phyloP scores from a whole-genome alignment of 176 grass and related monocot species.

The Tillandsia leiboldiana region DNA sequence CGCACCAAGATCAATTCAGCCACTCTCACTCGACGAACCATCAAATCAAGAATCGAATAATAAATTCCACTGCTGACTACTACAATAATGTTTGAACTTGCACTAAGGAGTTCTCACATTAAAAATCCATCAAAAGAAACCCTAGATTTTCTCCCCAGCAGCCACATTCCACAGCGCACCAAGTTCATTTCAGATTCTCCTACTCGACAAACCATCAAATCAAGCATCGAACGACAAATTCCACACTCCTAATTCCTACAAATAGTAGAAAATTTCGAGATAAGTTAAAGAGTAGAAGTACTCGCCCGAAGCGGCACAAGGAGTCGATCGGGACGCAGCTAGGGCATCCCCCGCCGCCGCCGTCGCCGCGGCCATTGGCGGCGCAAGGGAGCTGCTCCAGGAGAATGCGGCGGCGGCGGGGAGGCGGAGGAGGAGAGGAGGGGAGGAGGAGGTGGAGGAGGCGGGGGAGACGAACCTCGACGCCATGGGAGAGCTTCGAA shows the following conservation, averaged over 20 bases:
- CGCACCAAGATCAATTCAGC: too few species aligned
- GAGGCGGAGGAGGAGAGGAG: slow-evolving; percentile 7
- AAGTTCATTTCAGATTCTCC: too few species aligned
- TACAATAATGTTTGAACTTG: too few species aligned
- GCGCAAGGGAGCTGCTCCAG: slow-evolving; percentile 16
- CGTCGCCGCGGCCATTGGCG: not conserved
- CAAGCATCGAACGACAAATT: not conserved
- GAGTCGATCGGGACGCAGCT: not conserved
- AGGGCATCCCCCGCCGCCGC: not conserved
- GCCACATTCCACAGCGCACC: not conserved
- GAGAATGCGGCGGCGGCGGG: slow-evolving; percentile 17
- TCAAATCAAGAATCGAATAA: too few species aligned
- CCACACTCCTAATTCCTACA: not conserved
- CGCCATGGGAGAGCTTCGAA: slow-evolving; percentile 27
- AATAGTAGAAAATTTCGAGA: not conserved
- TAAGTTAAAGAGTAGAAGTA: not conserved
- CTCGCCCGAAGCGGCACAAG: slow-evolving; percentile 1
- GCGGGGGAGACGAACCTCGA: slow-evolving; percentile 47
- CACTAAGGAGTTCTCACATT: too few species aligned
- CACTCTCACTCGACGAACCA: too few species aligned
- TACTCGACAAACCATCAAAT: too few species aligned
- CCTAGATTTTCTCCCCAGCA: too few species aligned
- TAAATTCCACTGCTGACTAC: not conserved
- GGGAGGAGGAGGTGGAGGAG: slow-evolving; percentile 27
- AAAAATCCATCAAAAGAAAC: too few species aligned